Evolutionary conservation across 495 filamentous ascomycete species (phyloP), one percentile per base, ranked within the genome.

Genomic region (Aspergillus taichungensis): DNA sequence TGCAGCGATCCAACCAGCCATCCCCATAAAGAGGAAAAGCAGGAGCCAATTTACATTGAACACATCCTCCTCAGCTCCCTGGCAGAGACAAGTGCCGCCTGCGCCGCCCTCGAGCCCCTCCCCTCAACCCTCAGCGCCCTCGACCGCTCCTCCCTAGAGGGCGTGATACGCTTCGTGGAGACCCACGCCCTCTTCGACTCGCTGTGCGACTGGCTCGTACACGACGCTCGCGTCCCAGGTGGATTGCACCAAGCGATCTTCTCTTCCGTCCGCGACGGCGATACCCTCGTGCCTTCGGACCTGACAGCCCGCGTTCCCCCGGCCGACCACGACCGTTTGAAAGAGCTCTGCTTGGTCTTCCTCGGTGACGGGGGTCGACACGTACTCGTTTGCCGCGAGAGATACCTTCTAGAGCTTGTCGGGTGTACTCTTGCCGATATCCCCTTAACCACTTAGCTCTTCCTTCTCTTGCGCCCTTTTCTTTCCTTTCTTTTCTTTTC

Each of bases 401-500:
- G 69, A 12, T 62, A 69, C 53, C 48, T 73, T 1, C 49, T 76
- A 0, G 71, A 76, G 47, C 13, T 67, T 35, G 40, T 62, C 2
- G 62, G 60, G 6, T 62, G 48, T 67, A 24, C 18, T 4, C 18
- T 24, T 24, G 18, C 18, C 18, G 18, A 24, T 4, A 24, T 24
- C 4, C 18, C 18, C 18, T 2, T 24, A 2, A 24, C 18, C 18
- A 24, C 18, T 4, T 24, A 24, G 4, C 18, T 24, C 18, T 24
- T 4, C n/a, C n/a, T n/a, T n/a, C n/a, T n/a, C n/a, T n/a, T n/a
- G n/a, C n/a, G n/a, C n/a, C n/a, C n/a, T n/a, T 24, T 4, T 24
- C 18, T 24, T 24, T 24, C 18, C 4, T 4, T 4, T 24, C 18
- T 24, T 24, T 24, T 24, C 18, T 24, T 24, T 24, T 4, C 18